Evolutionary conservation across 306 rosid genomes (phyloP), one percentile per base, ranked within the genome.

Genomic region (Erythrophleum fordii): DNA sequence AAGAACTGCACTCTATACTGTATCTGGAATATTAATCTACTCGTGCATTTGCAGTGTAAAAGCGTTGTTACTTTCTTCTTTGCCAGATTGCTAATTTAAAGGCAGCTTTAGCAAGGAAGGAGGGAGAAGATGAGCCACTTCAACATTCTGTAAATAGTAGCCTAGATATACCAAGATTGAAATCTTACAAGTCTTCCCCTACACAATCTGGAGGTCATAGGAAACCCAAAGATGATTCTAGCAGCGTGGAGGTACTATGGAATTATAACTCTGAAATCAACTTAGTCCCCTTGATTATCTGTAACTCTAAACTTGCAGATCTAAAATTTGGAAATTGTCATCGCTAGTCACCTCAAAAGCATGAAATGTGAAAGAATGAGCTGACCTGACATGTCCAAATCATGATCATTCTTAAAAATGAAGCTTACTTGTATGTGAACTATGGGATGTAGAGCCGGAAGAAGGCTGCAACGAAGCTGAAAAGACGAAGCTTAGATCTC

Each of bases 41-140:
- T 75, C 10, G 0, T 46, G 49, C 22, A 83, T 49, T 49, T 66
- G 56, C 4, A 42, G 28, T 20, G 28, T 52, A 29, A 17, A 59
- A 83, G 68, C 49, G 66, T 58, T 26, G n/a, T 51, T 34, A 59
- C 46, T 69, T 11, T 71, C 56, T 85, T 75, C 17, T 77, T 45
- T 68, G 72, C 48, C 82, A 95, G 98, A 91, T 89, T 85, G 89
- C 94, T 72, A 78, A 56, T 87, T 86, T 93, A 16, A 93, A 92
- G 86, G 93, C 91, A 72, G 89, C 92, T 78, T 74, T 91, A 20
- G 88, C 77, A 29, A 92, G 79, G 86, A 95, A 86, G 80, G 98
- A 89, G 39, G 90, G 73, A 53, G 97, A 88, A 51, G 72, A 74
- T 52, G 93, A 86, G 72, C 81, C 83, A 0, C 73, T 39, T 77